Evolutionary conservation across 164 flowering plant species (phyloP).

Genomic region (Brasenia schreberi): DNA sequence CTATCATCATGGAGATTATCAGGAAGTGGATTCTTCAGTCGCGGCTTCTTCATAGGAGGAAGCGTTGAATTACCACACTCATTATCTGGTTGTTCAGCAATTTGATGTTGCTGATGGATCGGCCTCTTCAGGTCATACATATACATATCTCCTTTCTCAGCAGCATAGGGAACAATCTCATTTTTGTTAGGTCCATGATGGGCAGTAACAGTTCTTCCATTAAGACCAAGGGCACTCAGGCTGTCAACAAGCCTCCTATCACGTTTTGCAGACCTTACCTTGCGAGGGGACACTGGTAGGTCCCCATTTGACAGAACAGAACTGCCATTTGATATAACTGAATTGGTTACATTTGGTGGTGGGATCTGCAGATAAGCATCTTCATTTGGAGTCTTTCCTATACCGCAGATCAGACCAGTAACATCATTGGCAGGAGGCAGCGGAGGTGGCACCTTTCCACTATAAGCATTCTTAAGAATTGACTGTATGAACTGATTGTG

Average conservation of each 20-base stretch:
- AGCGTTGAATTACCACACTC: conserved; percentile 23
- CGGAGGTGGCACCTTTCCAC: conserved; percentile 51
- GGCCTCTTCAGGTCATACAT: conserved; percentile 49
- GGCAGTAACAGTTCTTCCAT: conserved; percentile 42
- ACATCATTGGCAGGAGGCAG: conserved; percentile 25
- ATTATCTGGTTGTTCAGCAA: conserved; percentile 38
- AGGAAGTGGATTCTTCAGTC: conserved; percentile 17
- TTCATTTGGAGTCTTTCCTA: conserved; percentile 6
- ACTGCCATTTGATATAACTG: not conserved
- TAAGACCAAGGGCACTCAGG: conserved; percentile 65
- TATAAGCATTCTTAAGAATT: conserved; percentile 70
- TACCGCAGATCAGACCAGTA: conserved; percentile 14
- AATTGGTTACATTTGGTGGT: not conserved
- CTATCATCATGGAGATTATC: conserved; percentile 12
- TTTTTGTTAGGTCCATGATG: conserved; percentile 20
- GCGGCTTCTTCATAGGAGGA: conserved; percentile 15
- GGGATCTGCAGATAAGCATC: not conserved
- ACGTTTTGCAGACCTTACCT: conserved; percentile 50
- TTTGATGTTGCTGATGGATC: conserved; percentile 36
- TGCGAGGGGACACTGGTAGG: conserved; percentile 51
- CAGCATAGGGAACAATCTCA: conserved; percentile 23
- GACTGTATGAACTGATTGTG: conserved; percentile 63
- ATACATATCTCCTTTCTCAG: conserved; percentile 57
- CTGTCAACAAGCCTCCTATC: conserved; percentile 40
- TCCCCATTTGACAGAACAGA: conserved; percentile 69